These are phyloP conservation scores for Sordariomycetes sp. DNA, from an alignment of 2,329 filamentous ascomycete species.

Conservation along the genomic window DNA sequence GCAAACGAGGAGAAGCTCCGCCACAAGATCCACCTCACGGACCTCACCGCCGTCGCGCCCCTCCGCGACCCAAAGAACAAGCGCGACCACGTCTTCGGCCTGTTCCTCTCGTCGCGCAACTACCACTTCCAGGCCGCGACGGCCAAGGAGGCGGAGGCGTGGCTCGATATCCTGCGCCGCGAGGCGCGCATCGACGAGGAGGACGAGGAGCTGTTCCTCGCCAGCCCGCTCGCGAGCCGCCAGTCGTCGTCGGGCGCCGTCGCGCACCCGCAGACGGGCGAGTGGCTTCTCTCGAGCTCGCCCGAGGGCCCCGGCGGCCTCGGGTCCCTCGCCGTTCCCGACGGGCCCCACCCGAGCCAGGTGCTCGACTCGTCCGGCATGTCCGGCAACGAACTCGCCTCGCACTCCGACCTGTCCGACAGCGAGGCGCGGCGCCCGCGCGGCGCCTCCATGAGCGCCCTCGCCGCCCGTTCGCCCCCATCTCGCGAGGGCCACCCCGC, in stretches of 20 bases:
- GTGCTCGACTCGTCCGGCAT: conserved; percentile 49
- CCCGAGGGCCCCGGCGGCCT: conserved; percentile 38
- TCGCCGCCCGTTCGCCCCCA: neutral
- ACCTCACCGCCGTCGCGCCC: conserved; percentile 80
- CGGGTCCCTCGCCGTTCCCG: conserved; percentile 17
- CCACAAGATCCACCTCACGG: conserved; percentile 75
- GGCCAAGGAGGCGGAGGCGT: conserved; percentile 65
- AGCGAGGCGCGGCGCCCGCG: conserved; percentile 23
- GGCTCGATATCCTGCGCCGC: conserved; percentile 69
- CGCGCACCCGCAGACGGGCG: conserved; percentile 13
- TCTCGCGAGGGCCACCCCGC: neutral
- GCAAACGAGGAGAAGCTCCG: conserved; percentile 80
- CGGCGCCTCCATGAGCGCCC: neutral
- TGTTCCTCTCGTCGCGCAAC: conserved; percentile 85
- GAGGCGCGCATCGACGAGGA: conserved; percentile 80
- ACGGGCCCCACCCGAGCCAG: conserved; percentile 42
- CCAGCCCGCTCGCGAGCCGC: conserved; percentile 46
- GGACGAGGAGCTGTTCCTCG: conserved; percentile 68
- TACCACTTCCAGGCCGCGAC: conserved; percentile 75
- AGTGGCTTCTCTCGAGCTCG: conserved; percentile 41
- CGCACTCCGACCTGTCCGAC: conserved; percentile 81
- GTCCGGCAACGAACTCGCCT: conserved; percentile 55
- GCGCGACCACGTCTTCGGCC: conserved; percentile 75
- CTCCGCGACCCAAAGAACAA: conserved; percentile 84
- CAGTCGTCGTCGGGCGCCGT: conserved; percentile 18